Evolutionary conservation across 1,139 yeast genomes (phyloP).

Genomic region (Hemisphaericaspora xylofermentans): DNA sequence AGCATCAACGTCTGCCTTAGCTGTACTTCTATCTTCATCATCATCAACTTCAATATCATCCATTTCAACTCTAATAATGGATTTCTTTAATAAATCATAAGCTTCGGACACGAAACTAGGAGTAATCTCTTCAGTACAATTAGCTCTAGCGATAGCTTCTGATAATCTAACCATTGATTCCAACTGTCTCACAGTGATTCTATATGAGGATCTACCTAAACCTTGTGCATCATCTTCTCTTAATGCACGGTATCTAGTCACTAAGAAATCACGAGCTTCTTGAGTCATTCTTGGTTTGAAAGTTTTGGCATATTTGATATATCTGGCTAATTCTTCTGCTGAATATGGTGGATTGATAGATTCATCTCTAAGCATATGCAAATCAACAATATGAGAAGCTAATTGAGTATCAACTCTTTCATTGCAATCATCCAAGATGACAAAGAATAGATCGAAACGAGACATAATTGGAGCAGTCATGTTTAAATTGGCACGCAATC

Average conservation of each 20-base stretch:
- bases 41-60: conserved; percentile 89
- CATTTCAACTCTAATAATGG: conserved; percentile 90
- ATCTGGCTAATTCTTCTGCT: conserved; percentile 85
- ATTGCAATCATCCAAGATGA: conserved; percentile 91
- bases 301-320: conserved; percentile 89
- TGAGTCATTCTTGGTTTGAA: conserved; percentile 87
- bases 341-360: conserved; percentile 90
- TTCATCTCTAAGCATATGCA: conserved; percentile 87
- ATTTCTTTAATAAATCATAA: conserved; percentile 82
- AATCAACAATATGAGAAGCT: conserved; percentile 88
- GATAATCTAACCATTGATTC: conserved; percentile 91
- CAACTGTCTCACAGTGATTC: conserved; percentile 95
- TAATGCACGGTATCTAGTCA: conserved; percentile 79
- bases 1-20: conserved; percentile 17
- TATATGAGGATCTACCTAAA: conserved; percentile 77
- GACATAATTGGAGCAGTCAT: conserved; percentile 99
- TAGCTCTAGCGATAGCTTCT: conserved; percentile 97
- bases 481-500: conserved; percentile 81
- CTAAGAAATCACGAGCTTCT: conserved; percentile 77
- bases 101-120: conserved; percentile 93
- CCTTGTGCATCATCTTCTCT: conserved; percentile 94
- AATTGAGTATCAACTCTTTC: conserved; percentile 86
- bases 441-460: conserved; percentile 93
- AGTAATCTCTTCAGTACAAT: conserved; percentile 86
- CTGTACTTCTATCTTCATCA: conserved; percentile 42